Base-by-base conservation (phyloP, 2,329 filamentous ascomycete genomes). In the Thyridium curvatum region DNA sequence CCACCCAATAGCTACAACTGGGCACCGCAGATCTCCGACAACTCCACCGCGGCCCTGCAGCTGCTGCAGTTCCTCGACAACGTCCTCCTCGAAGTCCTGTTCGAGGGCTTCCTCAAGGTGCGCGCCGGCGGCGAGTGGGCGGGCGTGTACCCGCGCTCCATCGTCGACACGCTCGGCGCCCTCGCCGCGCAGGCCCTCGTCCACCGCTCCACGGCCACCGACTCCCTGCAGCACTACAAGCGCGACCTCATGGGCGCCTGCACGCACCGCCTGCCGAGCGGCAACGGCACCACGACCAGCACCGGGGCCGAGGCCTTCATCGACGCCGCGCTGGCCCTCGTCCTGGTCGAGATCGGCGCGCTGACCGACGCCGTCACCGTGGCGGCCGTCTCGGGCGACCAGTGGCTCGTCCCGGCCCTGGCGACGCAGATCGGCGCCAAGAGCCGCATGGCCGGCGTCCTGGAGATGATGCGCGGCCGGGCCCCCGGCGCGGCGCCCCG, bases 381-480 rank as follows among this genome's bases (percentile, higher is more conserved):
- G 8, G 39, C 58, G 12, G 54, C 56, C 10, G 18, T 35, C 9
- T 46, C 50, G 2, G 21, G 21, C 21, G 61, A 64, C 46, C 46
- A 55, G 1, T 65, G 60, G 57, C 36, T 61, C 0, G 48, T 60
- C 3, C 53, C 58, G 2, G 46, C 51, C 1, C 50, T 64, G 3
- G 51, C 53, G 3, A 54, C 60, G 1, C 51, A 53, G 12, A 44
- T 62, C 13, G 61, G 60, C 28, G 46, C 60, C 9, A 58, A 61
- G 47, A 40, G 52, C 1, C 53, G 62, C 40, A 59, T 58, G 51
- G 48, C 49, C 0, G 62, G 53, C 35, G 51, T 64, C 17, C 40
- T 63, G 33, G 62, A 64, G 48, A 52, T 65, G 52, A 65, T 65
- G 59, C 60, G 62, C 46, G 51, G 52, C 39, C 59, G 56, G 41